Evolutionary conservation across 345 rosid genomes (phyloP), one percentile per base, ranked within the genome.

Genomic region (Eutrema yunnanense): DNA sequence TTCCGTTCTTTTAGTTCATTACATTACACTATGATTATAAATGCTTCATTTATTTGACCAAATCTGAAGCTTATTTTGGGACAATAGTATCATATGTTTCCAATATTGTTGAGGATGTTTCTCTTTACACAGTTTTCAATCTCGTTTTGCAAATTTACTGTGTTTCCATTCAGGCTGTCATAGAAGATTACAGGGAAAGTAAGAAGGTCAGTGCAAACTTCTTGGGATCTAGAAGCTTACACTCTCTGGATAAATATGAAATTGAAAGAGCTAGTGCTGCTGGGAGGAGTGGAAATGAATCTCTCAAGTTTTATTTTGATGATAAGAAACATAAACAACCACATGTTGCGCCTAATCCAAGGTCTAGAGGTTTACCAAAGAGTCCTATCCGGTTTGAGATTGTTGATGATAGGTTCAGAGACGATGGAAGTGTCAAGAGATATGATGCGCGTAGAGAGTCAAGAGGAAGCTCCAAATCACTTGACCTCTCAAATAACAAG

Each of bases 381-480:
- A 82, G 69, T 76, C 83, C 93, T 78, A 79, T 71, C 53, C 85
- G 81, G n/a, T 85, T 88, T 67, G 99, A 92, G 84, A 79, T 94
- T 78, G 97, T 88, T 38, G 96, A 92, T 74, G 90, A 88, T 62
- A 82, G 98, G 75, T 73, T 82, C 78, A 85, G 93, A 69, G 93
- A 92, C 26, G 88, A 81, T 32, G 67, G 64, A 26, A 65, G 81
- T 43, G 67, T 80, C 51, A 82, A 80, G 75, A 79, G 76, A 65
- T 65, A 79, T 67, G 77, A 60, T 33, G 71, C 41, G 30, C 77
- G 69, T 63, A 75, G 62, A 71, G 92, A 84, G 0, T 60, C 78
- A 60, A 82, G 72, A 75, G 50, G 37, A 48, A 80, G 59, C 49
- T 82, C 78, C 67, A 81, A 72, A 74, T 84, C 92, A 58, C 83